Conservation (phyloP, 2,329 filamentous ascomycete genomes). For the Penicillium sp. region DNA sequence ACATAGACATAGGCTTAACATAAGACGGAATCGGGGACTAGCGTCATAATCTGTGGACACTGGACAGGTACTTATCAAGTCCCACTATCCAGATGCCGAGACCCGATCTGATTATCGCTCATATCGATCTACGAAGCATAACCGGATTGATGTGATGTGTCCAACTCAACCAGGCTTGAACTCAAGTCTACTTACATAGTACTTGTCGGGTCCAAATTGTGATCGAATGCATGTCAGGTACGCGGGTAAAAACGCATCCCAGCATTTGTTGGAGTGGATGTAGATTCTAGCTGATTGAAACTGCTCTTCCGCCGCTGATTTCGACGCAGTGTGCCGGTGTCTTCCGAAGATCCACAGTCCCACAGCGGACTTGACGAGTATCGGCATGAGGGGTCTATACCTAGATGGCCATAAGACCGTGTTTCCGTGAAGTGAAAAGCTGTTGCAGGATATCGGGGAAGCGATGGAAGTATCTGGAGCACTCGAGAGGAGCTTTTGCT, state of each 20-base stretch:
- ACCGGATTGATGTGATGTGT: slow-evolving; percentile 2
- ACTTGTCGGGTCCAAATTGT: slow-evolving; percentile 15
- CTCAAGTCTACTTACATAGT: too few relatives aligned
- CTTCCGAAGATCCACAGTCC: too few relatives aligned
- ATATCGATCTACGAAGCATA: too few relatives aligned
- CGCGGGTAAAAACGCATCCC: too few relatives aligned
- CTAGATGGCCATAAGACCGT: slow-evolving; percentile 21
- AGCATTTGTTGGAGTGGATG: not conserved
- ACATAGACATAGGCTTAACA: not conserved
- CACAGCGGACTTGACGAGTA: too few relatives aligned
- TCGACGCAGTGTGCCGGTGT: slow-evolving; percentile 16
- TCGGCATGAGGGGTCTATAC: too few relatives aligned
- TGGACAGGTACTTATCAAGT: too few relatives aligned
- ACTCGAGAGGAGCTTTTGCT: slow-evolving; percentile 16
- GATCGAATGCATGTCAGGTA: slow-evolving; percentile 22
- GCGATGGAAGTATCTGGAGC: slow-evolving; percentile 13
- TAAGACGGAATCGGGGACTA: not conserved
- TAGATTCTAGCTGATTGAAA: too few relatives aligned
- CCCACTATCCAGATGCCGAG: not conserved
- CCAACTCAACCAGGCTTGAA: slow-evolving; percentile 17
- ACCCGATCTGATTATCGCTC: not conserved
- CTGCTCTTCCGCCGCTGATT: too few relatives aligned
- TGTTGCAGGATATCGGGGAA: slow-evolving; percentile 14
- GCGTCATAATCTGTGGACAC: slow-evolving; percentile 4
- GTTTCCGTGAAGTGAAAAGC: slow-evolving; percentile 12